Percentiles rank a stretch among this genome's conserved stretches.
Conservation (phyloP, 2,329 filamentous ascomycete genomes). For the Acrodontium crateriforme region DNA sequence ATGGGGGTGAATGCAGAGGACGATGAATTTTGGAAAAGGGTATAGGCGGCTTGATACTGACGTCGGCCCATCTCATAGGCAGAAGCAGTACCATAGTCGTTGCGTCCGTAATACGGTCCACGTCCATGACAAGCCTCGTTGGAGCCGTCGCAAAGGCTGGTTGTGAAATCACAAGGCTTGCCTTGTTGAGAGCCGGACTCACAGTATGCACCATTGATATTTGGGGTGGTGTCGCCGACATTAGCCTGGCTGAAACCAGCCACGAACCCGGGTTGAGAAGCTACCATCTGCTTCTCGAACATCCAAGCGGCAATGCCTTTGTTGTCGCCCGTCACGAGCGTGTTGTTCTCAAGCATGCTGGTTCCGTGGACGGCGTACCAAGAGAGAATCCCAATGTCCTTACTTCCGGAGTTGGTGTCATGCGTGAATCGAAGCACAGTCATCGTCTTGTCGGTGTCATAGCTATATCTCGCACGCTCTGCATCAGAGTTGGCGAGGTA, state of each 20-base stretch:
- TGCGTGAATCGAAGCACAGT: constrained; percentile 58
- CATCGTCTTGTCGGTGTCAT: constrained; percentile 60
- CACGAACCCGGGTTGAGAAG: constrained; percentile 57
- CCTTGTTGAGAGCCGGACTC: constrained; percentile 60
- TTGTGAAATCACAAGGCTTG: constrained; percentile 56
- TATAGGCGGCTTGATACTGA: constrained; percentile 49
- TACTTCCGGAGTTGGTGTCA: constrained; percentile 56
- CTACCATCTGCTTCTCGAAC: constrained; percentile 57
- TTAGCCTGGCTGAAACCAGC: constrained; percentile 87
- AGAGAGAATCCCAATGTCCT: constrained; percentile 67
- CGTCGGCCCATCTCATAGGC: constrained; percentile 63
- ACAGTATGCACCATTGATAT: constrained; percentile 75
- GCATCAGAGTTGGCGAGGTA: constrained; percentile 73
- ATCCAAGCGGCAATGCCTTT: constrained; percentile 84
- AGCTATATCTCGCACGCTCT: constrained; percentile 57
- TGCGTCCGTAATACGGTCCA: constrained; percentile 52
- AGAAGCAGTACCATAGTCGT: constrained; percentile 53
- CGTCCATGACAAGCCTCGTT: constrained; percentile 60
- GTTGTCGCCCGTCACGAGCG: constrained; percentile 83
- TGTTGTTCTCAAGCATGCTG: constrained; percentile 83
- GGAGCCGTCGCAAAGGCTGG: constrained; percentile 69
- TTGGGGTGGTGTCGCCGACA: constrained; percentile 82
- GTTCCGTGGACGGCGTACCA: constrained; percentile 93
- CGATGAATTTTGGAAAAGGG: constrained; percentile 45
- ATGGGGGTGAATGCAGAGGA: constrained; percentile 33